Evolutionary conservation across 2,329 filamentous ascomycete species (phyloP).

Genomic region (Epichloe aotearoae): DNA sequence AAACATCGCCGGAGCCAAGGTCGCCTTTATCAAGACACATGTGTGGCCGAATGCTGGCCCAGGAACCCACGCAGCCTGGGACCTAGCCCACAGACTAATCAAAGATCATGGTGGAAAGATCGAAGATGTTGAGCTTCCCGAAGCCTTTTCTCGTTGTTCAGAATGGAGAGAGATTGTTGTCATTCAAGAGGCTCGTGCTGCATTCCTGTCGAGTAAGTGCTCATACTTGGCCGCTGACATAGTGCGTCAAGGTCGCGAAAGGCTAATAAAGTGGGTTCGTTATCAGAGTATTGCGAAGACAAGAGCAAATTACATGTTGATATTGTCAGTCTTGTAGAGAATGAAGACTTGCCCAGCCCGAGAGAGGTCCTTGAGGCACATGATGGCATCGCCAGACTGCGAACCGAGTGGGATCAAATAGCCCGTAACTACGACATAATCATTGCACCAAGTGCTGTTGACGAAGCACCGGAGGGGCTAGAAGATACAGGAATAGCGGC

Average conservation of each 20-base stretch:
- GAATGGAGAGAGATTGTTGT: slow-evolving; percentile 27
- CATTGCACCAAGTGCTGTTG: slow-evolving; percentile 43
- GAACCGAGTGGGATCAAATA: slow-evolving; percentile 42
- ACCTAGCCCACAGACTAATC: slow-evolving; percentile 26
- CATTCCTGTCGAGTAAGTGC: slow-evolving; percentile 8
- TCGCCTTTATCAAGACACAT: slow-evolving; percentile 41
- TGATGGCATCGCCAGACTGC: slow-evolving; percentile 38
- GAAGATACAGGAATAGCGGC: slow-evolving; percentile 38
- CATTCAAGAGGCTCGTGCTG: slow-evolving; percentile 5
- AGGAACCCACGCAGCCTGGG: slow-evolving; percentile 29
- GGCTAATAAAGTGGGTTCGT: slow-evolving; percentile 25
- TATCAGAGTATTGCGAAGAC: slow-evolving; percentile 33
- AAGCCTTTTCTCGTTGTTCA: slow-evolving; percentile 32
- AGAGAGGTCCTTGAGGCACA: slow-evolving; percentile 36
- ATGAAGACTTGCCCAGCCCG: slow-evolving; percentile 26
- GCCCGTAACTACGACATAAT: slow-evolving; percentile 38
- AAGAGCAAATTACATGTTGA: slow-evolving; percentile 32
- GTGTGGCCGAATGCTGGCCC: slow-evolving; percentile 35
- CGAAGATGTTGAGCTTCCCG: slow-evolving; percentile 39
- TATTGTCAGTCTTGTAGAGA: slow-evolving; percentile 39
- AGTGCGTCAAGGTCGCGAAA: too few relatives aligned
- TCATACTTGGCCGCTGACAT: not conserved
- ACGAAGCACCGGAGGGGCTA: slow-evolving; percentile 43
- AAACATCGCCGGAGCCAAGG: slow-evolving; percentile 33
- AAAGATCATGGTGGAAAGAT: slow-evolving; percentile 36